Percentiles rank a stretch among this genome's conserved stretches.
These are phyloP conservation scores for Phaeotremella skinneri DNA, from an alignment of 768 basidiomycete genomes.

Conservation along the genomic window DNA sequence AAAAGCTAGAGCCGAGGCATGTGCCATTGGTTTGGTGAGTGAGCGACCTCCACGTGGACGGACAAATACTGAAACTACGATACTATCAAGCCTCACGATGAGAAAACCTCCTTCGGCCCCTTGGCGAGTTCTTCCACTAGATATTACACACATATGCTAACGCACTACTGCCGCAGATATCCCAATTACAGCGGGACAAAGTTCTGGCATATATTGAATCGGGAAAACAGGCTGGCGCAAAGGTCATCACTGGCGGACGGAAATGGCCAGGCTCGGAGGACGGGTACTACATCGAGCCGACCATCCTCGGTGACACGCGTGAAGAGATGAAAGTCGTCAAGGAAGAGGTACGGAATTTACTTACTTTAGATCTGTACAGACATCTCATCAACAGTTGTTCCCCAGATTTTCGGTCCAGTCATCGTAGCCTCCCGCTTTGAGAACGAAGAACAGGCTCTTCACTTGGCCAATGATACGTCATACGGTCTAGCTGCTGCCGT, in stretches of 20 bases:
- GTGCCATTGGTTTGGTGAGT: constrained; percentile 43
- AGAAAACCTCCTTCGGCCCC: constrained; percentile 48
- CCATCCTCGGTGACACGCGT: constrained; percentile 67
- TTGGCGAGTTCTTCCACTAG: constrained; percentile 25
- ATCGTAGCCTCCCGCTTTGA: constrained; percentile 75
- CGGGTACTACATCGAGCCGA: constrained; percentile 84
- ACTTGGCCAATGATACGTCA: constrained; percentile 75
- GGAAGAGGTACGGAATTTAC: constrained; percentile 59
- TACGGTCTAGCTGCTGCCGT: constrained; percentile 90
- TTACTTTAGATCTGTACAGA: background rate
- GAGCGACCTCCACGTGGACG: background rate
- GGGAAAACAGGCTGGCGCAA: constrained; percentile 71
- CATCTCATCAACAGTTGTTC: background rate
- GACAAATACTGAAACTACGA: background rate
- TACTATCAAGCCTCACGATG: constrained; percentile 44
- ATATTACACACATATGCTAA: background rate
- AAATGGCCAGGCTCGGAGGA: constrained; percentile 60
- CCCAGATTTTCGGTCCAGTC: constrained; percentile 94
- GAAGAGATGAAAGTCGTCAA: constrained; percentile 74
- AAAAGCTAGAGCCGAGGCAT: constrained; percentile 38
- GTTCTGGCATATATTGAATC: constrained; percentile 74
- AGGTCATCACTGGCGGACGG: constrained; percentile 64
- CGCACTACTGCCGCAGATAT: constrained; percentile 28
- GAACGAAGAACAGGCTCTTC: constrained; percentile 80
- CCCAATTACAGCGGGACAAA: constrained; percentile 46